Base-by-base conservation (phyloP, 164 flowering plant species). In the Chloranthus sessilifolius region DNA sequence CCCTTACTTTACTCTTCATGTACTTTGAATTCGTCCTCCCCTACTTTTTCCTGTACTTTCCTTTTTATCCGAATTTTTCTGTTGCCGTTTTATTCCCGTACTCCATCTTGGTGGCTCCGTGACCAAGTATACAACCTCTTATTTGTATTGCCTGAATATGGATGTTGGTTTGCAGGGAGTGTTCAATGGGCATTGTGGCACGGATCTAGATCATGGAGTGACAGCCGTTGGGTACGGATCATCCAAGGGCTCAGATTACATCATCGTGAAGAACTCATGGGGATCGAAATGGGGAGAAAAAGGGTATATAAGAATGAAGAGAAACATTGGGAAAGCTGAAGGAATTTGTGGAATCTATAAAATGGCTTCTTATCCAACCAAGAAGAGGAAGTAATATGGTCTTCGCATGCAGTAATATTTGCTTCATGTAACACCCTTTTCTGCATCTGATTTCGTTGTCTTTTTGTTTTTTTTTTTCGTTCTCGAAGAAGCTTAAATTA, bases 261-360 rank as follows among this genome's bases (percentile, higher is more conserved):
- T 85, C 42, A 81, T 78, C 14, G 94, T 85, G 63, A 82, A 71
- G 75, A 88, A 88, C 63, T 88, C 94, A 0, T 85, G 94, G 96
- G 96, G 96, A 11, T 57, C 71, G 2, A 79, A 65, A 61, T 88
- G 94, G 94, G 96, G 94, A 44, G 96, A 88, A 58, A 85, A 74
- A 16, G 96, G 91, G 0, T 88, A 65, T 67, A 77, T 85, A 28
- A 77, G 94, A 66, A 76, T 88, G 86, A 79, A 82, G 69, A 85
- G 94, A 53, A 82, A 67, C 63, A 74, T 70, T 1, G 85, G 85
- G 0, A 85, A 74, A 45, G 58, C 78, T 14, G 77, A 70, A 58
- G 96, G 96, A 0, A 33, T 70, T 0, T 88, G 96, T 61, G 96
- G 96, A 20, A 74, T 88, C 50, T 65, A 85, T 62, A 82, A 74